A percentile compares a stretch with the other conserved stretches of the same genome.
phyloP scores from a whole-genome alignment of 768 basidiomycete genomes.

The Termitomyces sp. region DNA sequence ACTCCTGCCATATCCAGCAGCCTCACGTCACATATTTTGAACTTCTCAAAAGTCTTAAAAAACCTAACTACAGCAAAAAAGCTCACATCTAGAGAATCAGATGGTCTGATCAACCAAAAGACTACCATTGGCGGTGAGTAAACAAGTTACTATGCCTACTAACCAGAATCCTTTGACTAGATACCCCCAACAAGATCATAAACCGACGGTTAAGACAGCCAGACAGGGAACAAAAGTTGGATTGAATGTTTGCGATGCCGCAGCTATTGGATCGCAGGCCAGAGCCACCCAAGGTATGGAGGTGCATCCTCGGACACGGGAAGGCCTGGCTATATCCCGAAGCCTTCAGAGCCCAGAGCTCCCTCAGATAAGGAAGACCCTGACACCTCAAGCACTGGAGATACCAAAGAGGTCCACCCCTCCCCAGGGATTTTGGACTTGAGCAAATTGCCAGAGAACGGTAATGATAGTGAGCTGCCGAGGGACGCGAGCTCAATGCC shows the following conservation, averaged over 20 bases:
- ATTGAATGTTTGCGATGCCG: neutral
- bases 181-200: neutral
- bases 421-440: neutral
- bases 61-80: neutral
- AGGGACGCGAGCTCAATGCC: too few species aligned
- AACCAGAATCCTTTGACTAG: neutral
- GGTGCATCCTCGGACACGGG: neutral
- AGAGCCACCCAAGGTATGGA: neutral
- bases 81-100: neutral
- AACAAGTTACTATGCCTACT: neutral
- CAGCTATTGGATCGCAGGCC: neutral
- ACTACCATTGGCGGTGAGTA: neutral
- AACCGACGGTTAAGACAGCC: too few species aligned
- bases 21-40: neutral
- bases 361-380: neutral
- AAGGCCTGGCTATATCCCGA: neutral
- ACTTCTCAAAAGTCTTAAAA: neutral
- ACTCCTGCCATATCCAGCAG: too few species aligned
- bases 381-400: too few species aligned
- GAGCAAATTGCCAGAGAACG: neutral
- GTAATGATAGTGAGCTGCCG: neutral
- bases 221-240: neutral
- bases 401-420: too few species aligned
- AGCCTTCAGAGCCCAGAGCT: neutral
- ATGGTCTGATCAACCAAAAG: neutral